phyloP scores from a whole-genome alignment of 352 stramenopile species.

The Pythium coloratum region DNA sequence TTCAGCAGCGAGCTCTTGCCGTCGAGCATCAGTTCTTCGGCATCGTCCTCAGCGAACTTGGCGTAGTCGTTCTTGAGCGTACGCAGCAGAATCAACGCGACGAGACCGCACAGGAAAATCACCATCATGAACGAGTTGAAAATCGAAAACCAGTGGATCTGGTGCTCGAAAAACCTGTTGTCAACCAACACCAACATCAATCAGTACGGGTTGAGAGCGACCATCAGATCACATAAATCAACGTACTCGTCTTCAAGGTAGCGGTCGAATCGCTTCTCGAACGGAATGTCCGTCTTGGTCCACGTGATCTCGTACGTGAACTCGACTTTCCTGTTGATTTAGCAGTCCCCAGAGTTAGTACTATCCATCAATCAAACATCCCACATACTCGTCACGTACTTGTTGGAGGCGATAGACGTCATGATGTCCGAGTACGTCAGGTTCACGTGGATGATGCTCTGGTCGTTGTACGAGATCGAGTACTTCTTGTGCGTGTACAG shows the following conservation, averaged over 20 bases:
- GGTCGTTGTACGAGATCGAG: slow-evolving; percentile 96
- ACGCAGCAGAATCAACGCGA: slow-evolving; percentile 92
- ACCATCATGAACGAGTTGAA: slow-evolving; percentile 99
- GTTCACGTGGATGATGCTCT: slow-evolving; percentile 98
- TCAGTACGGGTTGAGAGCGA: not conserved
- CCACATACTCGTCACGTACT: slow-evolving; percentile 31
- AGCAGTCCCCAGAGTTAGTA: not conserved
- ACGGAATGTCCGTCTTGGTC: slow-evolving; percentile 89
- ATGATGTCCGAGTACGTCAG: slow-evolving; percentile 93
- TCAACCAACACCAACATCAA: not conserved
- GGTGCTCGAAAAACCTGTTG: slow-evolving; percentile 97
- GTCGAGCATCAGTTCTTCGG: slow-evolving; percentile 85
- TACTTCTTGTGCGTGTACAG: slow-evolving; percentile 98
- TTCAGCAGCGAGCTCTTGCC: slow-evolving; percentile 79
- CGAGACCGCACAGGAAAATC: slow-evolving; percentile 94
- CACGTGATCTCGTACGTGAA: slow-evolving; percentile 96
- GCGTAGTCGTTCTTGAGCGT: slow-evolving; percentile 95
- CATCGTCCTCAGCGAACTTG: slow-evolving; percentile 86
- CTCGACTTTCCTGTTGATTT: slow-evolving; percentile 62
- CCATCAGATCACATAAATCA: not conserved
- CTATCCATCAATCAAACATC: not conserved
- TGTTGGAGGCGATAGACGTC: slow-evolving; percentile 83
- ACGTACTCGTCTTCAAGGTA: slow-evolving; percentile 96
- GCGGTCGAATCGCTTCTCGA: slow-evolving; percentile 96
- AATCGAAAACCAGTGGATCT: slow-evolving; percentile 98